phyloP scores from a whole-genome alignment of 2,329 filamentous ascomycete genomes.

The Cryphonectria nitschkei region DNA sequence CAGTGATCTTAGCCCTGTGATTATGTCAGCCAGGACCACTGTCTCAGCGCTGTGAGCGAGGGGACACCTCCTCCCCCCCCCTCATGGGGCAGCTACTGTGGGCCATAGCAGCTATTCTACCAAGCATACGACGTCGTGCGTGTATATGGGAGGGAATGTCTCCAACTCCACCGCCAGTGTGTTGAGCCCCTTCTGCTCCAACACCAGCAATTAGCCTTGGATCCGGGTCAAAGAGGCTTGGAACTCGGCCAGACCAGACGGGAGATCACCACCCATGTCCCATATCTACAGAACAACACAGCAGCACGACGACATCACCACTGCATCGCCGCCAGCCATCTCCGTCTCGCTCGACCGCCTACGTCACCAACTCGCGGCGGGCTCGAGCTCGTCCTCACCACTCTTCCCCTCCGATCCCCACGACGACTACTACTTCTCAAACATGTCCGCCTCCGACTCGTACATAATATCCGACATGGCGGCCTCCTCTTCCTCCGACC shows the following conservation, averaged over 20 bases:
- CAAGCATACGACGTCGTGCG: not conserved
- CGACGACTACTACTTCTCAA: not conserved
- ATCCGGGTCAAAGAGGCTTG: not conserved
- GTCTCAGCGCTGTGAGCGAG: not conserved
- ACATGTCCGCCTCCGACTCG: constrained; percentile 47
- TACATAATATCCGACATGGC: constrained; percentile 55
- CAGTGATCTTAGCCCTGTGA: not conserved
- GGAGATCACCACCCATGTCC: constrained; percentile 8
- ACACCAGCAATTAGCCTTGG: not conserved
- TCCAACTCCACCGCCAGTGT: not conserved
- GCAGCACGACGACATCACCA: constrained; percentile 15
- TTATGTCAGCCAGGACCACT: constrained; percentile 9
- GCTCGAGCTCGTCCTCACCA: not conserved
- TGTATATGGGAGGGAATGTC: too few relatives aligned
- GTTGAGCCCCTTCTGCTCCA: not conserved
- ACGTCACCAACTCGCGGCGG: constrained; percentile 9
- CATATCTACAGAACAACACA: not conserved
- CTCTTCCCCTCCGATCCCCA: not conserved
- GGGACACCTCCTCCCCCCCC: too few relatives aligned
- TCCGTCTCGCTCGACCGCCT: constrained; percentile 11
- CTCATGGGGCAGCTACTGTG: not conserved
- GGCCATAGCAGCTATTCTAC: not conserved
- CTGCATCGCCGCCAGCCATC: constrained; percentile 4
- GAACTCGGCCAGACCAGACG: constrained; percentile 6
- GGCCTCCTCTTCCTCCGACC: constrained; percentile 45